Conservation (phyloP, 2,329 filamentous ascomycete species). For the Endoconidiophora laricicola region DNA sequence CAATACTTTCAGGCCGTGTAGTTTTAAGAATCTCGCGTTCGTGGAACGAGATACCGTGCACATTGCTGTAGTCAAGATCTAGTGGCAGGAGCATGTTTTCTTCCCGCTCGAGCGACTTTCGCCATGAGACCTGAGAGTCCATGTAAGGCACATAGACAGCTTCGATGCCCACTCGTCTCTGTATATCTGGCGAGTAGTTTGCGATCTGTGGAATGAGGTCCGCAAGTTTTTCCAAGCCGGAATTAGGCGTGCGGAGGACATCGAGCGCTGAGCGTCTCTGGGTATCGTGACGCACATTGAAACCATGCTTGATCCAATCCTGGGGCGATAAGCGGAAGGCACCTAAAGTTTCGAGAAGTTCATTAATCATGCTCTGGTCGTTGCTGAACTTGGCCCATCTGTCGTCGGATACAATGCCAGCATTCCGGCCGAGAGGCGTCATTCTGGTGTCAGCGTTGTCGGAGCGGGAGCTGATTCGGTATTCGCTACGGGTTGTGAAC, state of each 20-base stretch:
- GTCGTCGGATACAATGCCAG: slow-evolving; percentile 60
- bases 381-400: slow-evolving; percentile 59
- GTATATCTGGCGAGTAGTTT: slow-evolving; percentile 40
- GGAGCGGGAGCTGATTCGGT: slow-evolving; percentile 76
- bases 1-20: slow-evolving; percentile 67
- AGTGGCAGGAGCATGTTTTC: slow-evolving; percentile 56
- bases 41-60: slow-evolving; percentile 62
- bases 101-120: slow-evolving; percentile 54
- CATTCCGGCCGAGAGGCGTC: slow-evolving; percentile 57
- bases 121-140: slow-evolving; percentile 49
- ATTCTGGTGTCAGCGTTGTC: slow-evolving; percentile 88
- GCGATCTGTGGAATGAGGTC: slow-evolving; percentile 38
- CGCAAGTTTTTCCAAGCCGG: slow-evolving; percentile 40
- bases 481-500: slow-evolving; percentile 94
- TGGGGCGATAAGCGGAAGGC: slow-evolving; percentile 39
- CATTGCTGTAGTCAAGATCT: slow-evolving; percentile 57
- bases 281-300: slow-evolving; percentile 50
- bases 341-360: slow-evolving; percentile 45
- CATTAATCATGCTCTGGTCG: slow-evolving; percentile 48
- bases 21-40: slow-evolving; percentile 56
- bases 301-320: slow-evolving; percentile 54
- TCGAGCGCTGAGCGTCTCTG: slow-evolving; percentile 59
- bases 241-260: slow-evolving; percentile 51
- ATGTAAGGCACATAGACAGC: slow-evolving; percentile 79
- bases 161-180: slow-evolving; percentile 60